phyloP scores from a whole-genome alignment of 768 basidiomycete genomes.

The Mycena rebaudengoi region DNA sequence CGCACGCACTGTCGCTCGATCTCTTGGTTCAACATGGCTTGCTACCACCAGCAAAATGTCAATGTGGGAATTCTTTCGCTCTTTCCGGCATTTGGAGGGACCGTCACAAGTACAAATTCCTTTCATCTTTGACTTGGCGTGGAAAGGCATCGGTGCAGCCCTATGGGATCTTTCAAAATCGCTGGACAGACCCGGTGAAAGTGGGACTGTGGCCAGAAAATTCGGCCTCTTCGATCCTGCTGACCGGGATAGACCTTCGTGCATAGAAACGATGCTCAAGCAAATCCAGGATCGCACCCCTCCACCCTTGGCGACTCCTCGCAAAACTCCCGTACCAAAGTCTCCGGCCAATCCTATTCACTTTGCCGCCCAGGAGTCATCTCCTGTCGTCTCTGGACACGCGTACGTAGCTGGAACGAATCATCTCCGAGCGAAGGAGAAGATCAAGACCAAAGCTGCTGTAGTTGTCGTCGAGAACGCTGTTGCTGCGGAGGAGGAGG shows the following conservation, averaged over 20 bases:
- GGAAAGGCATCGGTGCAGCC: neutral
- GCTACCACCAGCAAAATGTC: neutral
- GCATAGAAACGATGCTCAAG: neutral
- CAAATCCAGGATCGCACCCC: neutral
- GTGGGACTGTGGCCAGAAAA: constrained; percentile 8
- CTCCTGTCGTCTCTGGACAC: constrained; percentile 5
- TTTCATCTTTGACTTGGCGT: neutral
- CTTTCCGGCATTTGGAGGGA: neutral
- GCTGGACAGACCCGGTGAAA: neutral
- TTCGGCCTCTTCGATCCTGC: constrained; percentile 15
- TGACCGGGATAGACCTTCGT: neutral
- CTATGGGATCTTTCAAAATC: neutral
- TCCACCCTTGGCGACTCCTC: no score
- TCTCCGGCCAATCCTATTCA: no score
- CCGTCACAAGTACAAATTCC: neutral
- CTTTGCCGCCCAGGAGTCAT: neutral
- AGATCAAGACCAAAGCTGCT: constrained; percentile 3
- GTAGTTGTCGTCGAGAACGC: neutral
- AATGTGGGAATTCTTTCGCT: constrained; percentile 1
- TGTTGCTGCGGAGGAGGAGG: neutral
- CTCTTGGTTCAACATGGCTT: constrained; percentile 11
- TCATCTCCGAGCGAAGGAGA: constrained; percentile 8
- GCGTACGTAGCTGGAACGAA: constrained; percentile 2
- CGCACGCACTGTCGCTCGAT: constrained; percentile 9
- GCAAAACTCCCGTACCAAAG: no score